phyloP scores from a whole-genome alignment of 306 rosid species.

The Herpetospermum pedunculosum region DNA sequence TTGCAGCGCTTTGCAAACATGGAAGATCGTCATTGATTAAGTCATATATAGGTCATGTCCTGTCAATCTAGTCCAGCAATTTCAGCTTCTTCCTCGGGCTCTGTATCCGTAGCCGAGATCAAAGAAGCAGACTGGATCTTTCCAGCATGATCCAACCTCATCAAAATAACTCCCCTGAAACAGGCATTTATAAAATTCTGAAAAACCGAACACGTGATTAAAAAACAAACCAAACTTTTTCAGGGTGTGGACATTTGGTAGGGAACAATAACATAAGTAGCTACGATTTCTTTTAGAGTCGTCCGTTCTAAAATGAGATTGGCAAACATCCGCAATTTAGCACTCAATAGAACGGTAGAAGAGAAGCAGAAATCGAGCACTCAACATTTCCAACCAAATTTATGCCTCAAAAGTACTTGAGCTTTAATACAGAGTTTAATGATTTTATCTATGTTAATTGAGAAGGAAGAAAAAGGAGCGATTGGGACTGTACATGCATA shows the following conservation, averaged over 20 bases:
- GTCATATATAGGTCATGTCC: not conserved
- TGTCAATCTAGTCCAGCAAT: slow-evolving; percentile 26
- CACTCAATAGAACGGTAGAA: no score
- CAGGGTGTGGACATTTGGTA: no score
- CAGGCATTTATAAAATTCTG: not conserved
- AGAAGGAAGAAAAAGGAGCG: not conserved
- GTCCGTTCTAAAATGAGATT: not conserved
- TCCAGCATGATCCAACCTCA: slow-evolving; percentile 84
- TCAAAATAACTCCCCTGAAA: slow-evolving; percentile 84
- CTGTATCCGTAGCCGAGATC: slow-evolving; percentile 53
- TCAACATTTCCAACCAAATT: not conserved
- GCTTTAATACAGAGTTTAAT: not conserved
- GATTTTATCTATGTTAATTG: not conserved
- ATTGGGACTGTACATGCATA: not conserved
- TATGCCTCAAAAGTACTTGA: not conserved
- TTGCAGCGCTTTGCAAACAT: not conserved
- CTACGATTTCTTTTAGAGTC: not conserved
- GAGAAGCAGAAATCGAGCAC: not conserved
- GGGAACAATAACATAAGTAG: not conserved
- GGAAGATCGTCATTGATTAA: not conserved
- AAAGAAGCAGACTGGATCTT: slow-evolving; percentile 92
- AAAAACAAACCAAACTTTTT: not conserved
- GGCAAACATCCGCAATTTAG: not conserved
- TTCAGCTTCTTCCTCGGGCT: slow-evolving; percentile 43
- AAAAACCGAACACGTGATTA: not conserved